Conservation (phyloP, 306 rosid species). For the Prunus mongolica region DNA sequence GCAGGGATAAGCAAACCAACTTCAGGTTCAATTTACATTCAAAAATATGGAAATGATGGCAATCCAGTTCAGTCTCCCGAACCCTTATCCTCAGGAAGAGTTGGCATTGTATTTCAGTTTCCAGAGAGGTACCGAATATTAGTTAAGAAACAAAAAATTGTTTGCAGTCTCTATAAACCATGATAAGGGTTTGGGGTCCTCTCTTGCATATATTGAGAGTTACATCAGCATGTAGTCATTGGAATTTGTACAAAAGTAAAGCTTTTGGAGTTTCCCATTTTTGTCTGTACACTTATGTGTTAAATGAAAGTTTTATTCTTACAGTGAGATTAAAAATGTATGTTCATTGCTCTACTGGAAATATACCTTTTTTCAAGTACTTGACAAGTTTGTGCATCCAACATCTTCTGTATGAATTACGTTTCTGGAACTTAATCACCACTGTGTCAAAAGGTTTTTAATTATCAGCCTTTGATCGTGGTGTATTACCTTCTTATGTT, state of each 20-base stretch:
- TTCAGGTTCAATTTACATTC: constrained; percentile 70
- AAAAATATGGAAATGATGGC: constrained; percentile 68
- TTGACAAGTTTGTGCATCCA: too few relatives aligned
- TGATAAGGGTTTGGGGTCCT: not conserved
- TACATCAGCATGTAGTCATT: too few relatives aligned
- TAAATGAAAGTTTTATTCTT: too few relatives aligned
- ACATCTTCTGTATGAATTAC: too few relatives aligned
- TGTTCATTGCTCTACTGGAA: too few relatives aligned
- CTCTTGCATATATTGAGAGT: too few relatives aligned
- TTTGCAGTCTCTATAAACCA: not conserved
- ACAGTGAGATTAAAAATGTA: too few relatives aligned
- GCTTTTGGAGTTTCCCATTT: too few relatives aligned
- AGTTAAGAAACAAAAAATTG: not conserved
- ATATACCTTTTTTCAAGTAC: too few relatives aligned
- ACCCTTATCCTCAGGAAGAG: constrained; percentile 66
- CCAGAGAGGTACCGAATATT: constrained; percentile 72
- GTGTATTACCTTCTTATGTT: not conserved
- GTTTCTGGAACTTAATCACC: not conserved
- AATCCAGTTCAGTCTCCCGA: constrained; percentile 51
- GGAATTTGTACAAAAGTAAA: too few relatives aligned
- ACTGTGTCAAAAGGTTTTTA: not conserved
- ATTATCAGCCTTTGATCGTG: not conserved
- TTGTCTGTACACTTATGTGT: too few relatives aligned
- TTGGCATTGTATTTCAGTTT: constrained; percentile 92
- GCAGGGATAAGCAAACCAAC: constrained; percentile 89